phyloP scores from a whole-genome alignment of 306 rosid species.

The Medicago lupulina region DNA sequence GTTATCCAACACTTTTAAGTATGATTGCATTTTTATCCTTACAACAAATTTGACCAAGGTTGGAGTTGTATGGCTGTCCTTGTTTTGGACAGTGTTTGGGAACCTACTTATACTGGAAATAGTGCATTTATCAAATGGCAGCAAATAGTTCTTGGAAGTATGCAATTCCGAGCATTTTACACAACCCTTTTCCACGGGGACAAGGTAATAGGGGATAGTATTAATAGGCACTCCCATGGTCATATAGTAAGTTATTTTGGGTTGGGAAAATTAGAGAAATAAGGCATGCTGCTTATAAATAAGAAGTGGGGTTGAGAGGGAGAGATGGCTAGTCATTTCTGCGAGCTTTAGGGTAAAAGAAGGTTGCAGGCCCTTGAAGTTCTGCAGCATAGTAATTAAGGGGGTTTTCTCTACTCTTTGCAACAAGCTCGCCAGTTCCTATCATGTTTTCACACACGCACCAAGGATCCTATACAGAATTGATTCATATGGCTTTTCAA shows the following conservation, averaged over 20 bases:
- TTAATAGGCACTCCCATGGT: background rate
- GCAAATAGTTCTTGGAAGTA: background rate
- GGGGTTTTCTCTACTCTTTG: background rate
- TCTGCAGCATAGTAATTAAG: background rate
- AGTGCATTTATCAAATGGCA: background rate
- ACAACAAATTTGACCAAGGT: background rate
- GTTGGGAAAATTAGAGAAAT: background rate
- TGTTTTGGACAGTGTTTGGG: background rate
- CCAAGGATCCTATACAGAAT: conserved; percentile 2
- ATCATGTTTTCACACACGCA: background rate
- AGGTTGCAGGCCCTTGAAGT: background rate
- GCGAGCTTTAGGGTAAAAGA: conserved; percentile 5
- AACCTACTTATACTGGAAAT: background rate
- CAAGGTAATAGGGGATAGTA: background rate
- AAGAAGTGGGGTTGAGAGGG: conserved; percentile 7
- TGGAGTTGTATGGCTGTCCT: background rate
- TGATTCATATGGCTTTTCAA: conserved; percentile 8
- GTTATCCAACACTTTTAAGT: background rate
- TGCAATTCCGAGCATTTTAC: conserved; percentile 1
- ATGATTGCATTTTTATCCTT: background rate
- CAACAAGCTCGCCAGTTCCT: background rate
- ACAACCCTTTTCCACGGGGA: background rate
- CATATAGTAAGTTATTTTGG: background rate
- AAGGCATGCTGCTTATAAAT: background rate
- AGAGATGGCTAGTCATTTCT: background rate